Base-by-base conservation (phyloP, 331 rosid genomes). In the Malus hybrid region DNA sequence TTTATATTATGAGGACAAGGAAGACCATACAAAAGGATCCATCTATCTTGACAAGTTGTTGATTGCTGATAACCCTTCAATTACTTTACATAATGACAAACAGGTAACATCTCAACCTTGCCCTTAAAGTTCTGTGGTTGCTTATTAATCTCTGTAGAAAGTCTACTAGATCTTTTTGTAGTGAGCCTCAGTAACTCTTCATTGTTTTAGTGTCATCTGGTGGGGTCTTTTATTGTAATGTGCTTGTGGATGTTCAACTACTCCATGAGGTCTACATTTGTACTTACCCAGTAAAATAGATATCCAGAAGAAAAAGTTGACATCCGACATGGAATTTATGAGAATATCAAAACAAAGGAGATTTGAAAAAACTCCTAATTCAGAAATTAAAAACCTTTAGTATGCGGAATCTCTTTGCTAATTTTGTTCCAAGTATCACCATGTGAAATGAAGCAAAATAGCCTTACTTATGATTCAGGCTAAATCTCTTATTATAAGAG, bases 51-150 rank as follows among this genome's bases (percentile, higher is more conserved):
- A 95, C 57, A 90, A 90, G 78, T 84, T 91, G 72, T 81, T 92
- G 87, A 89, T 89, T 13, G 63, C 68, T 66, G 97, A 92, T 59
- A 90, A 92, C 76, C 82, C 92, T 79, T 89, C 97, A 22, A 86
- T 92, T 72, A 79, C 97, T 68, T 82, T 95, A 83, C 97, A 89
- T 84, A 89, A 95, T 81, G 97, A 95, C 84, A 85, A 85, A 84
- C 93, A 92, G 97, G 99, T 92, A 77, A 55, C 65, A 60, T 69
- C 79, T 74, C 69, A 34, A 39, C 39, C 62, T 36, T 65, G 56
- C 69, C 77, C 69, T n/a, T 20, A 64, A 78, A 22, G 59, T 34
- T 82, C 22, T 83, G 78, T 64, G 80, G 65, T 69, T 83, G 44
- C 33, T 50, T 24, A 54, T 64, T 52, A 57, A 55, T 48, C 67